A percentile compares a stretch with the other conserved stretches of the same genome.
Evolutionary conservation across 2,329 filamentous ascomycete species (phyloP).

Genomic region (Pyrenophora seminiperda): DNA sequence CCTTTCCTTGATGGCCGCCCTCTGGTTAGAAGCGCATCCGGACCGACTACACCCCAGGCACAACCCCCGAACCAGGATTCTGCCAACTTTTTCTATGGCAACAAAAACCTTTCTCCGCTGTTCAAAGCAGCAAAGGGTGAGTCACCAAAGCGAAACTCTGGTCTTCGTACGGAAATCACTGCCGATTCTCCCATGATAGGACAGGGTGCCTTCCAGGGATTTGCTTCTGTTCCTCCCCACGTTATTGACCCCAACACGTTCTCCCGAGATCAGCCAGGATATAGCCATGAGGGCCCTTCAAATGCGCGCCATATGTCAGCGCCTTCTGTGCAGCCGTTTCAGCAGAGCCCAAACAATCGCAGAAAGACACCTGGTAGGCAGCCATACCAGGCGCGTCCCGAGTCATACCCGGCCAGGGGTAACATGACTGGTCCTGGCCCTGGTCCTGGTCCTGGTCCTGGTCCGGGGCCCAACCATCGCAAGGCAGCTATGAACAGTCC

Average conservation of each 20-base stretch:
- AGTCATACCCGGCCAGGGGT: constrained; percentile 25
- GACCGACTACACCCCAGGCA: constrained; percentile 43
- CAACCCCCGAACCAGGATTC: constrained; percentile 32
- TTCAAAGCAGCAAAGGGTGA: constrained; percentile 56
- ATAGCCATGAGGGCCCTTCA: constrained; percentile 15
- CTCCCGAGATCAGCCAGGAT: constrained; percentile 23
- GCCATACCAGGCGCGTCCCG: constrained; percentile 30
- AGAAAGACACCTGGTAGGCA: constrained; percentile 32
- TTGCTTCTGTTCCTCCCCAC: constrained; percentile 27
- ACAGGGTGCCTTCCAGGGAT: constrained; percentile 31
- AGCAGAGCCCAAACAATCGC: constrained; percentile 32
- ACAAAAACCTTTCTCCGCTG: constrained; percentile 55
- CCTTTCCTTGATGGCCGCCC: constrained; percentile 46
- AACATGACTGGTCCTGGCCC: constrained; percentile 15
- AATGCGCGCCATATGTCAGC: constrained; percentile 34
- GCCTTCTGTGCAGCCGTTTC: constrained; percentile 33
- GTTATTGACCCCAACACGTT: constrained; percentile 29
- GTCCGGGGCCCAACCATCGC: constrained; percentile 7
- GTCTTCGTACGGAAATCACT: constrained; percentile 51
- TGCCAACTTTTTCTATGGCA: constrained; percentile 48
- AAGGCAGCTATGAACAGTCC: constrained; percentile 21
- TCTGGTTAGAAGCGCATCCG: constrained; percentile 39
- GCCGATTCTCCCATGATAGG: constrained; percentile 37
- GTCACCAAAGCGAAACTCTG: constrained; percentile 50
- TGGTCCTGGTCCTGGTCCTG: constrained; percentile 1